These are phyloP conservation scores for Coniella vitis DNA, from an alignment of 2,329 filamentous ascomycete species.

Conservation along the genomic window DNA sequence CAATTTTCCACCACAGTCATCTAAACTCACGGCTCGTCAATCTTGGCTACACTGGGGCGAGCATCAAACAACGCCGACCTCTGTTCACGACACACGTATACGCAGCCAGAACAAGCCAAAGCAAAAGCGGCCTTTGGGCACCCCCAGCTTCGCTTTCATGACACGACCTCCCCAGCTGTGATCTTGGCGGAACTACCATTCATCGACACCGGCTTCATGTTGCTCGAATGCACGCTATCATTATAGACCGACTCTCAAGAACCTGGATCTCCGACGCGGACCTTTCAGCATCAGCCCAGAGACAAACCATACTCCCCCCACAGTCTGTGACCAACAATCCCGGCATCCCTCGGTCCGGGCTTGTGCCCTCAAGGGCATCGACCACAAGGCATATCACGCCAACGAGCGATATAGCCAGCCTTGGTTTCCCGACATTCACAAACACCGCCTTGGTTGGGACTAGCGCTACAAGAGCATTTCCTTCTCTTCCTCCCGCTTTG, in stretches of 20 bases:
- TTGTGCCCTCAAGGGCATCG: constrained; percentile 33
- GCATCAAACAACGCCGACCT: constrained; percentile 18
- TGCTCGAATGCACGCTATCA: constrained; percentile 48
- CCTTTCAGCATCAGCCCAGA: constrained; percentile 30
- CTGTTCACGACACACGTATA: constrained; percentile 7
- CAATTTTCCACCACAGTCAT: background rate
- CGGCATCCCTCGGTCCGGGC: constrained; percentile 30
- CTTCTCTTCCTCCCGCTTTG: constrained; percentile 23
- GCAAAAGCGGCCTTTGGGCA: too few relatives aligned
- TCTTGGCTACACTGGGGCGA: constrained; percentile 2
- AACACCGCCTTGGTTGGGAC: constrained; percentile 16
- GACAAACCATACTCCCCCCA: constrained; percentile 32
- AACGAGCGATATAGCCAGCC: constrained; percentile 24
- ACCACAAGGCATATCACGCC: constrained; percentile 19
- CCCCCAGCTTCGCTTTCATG: constrained; percentile 7
- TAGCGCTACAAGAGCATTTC: too few relatives aligned
- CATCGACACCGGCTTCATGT: constrained; percentile 31
- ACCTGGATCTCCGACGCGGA: constrained; percentile 42
- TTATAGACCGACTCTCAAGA: constrained; percentile 45
- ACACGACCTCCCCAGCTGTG: constrained; percentile 4
- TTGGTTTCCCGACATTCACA: constrained; percentile 21
- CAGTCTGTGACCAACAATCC: constrained; percentile 29
- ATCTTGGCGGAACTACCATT: constrained; percentile 6
- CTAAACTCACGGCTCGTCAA: constrained; percentile 11
- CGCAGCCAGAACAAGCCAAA: background rate